Evolutionary conservation across 2,329 filamentous ascomycete genomes (phyloP).

Genomic region (Pseudogymnoascus sp.): DNA sequence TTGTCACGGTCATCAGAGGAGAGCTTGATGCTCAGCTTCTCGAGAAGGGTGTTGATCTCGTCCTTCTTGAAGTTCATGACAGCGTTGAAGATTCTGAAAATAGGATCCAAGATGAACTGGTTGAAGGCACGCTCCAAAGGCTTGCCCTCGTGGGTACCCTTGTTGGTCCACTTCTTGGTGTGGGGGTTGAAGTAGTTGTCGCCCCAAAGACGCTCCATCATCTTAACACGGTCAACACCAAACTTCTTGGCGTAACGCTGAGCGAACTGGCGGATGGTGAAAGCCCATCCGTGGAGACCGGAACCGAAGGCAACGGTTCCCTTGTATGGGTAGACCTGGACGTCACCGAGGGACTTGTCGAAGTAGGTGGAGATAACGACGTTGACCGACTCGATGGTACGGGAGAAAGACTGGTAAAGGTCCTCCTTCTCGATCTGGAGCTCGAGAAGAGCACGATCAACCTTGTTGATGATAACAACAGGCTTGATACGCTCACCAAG

Average conservation of each 20-base stretch:
- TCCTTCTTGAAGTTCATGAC: conserved; percentile 99
- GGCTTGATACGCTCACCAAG: conserved; percentile 99
- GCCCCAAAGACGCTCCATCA: conserved; percentile 99
- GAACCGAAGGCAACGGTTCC: conserved; percentile 98
- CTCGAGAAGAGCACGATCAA: conserved; percentile 98
- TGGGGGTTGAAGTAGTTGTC: conserved; percentile 99
- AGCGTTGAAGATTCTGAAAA: conserved; percentile 96
- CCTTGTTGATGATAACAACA: conserved; percentile 99
- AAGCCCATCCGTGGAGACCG: conserved; percentile 99
- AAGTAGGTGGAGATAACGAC: conserved; percentile 99
- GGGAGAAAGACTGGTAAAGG: conserved; percentile 98
- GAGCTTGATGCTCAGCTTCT: conserved; percentile 96
- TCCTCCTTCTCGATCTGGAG: conserved; percentile 98
- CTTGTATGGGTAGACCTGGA: conserved; percentile 96
- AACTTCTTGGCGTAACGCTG: conserved; percentile 98
- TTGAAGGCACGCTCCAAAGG: conserved; percentile 96
- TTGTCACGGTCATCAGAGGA: conserved; percentile 77
- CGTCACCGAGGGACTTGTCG: conserved; percentile 93
- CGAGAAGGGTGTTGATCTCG: conserved; percentile 71
- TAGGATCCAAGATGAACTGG: conserved; percentile 98
- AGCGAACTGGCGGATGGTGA: conserved; percentile 98
- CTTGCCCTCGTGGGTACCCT: conserved; percentile 75
- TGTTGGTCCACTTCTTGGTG: conserved; percentile 99
- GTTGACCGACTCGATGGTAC: conserved; percentile 99
- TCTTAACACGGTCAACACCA: conserved; percentile 99